These are phyloP conservation scores for Leccinum fallax DNA, from an alignment of 1,284 basidiomycete genomes.

Conservation along the genomic window DNA sequence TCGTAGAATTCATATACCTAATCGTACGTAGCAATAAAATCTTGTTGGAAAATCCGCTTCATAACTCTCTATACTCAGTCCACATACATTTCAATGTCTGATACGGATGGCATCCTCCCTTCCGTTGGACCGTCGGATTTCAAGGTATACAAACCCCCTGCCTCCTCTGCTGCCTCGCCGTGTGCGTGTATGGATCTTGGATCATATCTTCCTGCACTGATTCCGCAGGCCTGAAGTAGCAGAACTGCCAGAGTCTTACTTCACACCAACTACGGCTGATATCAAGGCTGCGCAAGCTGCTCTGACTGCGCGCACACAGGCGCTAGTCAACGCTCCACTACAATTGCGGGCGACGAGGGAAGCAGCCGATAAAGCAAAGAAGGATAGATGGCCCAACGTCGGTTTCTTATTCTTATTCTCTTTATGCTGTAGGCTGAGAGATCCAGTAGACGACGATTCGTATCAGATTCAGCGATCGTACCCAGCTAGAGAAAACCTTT, in stretches of 20 bases:
- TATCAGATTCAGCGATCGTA: slow-evolving; percentile 79
- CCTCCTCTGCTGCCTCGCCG: slow-evolving; percentile 14
- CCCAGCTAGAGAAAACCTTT: slow-evolving; percentile 80
- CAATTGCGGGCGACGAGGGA: slow-evolving; percentile 72
- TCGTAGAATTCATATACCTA: slow-evolving; percentile 10
- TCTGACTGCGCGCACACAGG: slow-evolving; percentile 60
- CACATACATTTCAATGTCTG: slow-evolving; percentile 28
- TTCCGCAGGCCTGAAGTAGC: slow-evolving; percentile 25
- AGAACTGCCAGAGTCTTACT: slow-evolving; percentile 70
- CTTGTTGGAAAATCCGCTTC: slow-evolving; percentile 20
- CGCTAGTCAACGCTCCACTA: slow-evolving; percentile 77
- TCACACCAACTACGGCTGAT: slow-evolving; percentile 74
- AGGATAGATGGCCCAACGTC: slow-evolving; percentile 73
- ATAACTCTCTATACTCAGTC: slow-evolving; percentile 18
- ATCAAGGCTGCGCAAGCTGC: slow-evolving; percentile 70
- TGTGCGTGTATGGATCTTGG: slow-evolving; percentile 28
- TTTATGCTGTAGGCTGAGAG: slow-evolving; percentile 11
- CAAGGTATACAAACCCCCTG: slow-evolving; percentile 52
- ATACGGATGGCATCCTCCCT: slow-evolving; percentile 15
- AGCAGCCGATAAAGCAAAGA: slow-evolving; percentile 60
- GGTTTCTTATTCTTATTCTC: slow-evolving; percentile 23
- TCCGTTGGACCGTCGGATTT: slow-evolving; percentile 33
- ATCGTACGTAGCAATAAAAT: slow-evolving; percentile 15
- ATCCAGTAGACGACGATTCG: slow-evolving; percentile 72
- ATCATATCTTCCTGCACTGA: slow-evolving; percentile 12